Conservation (phyloP, 106 monocot species). For the Ottelia alismoides region DNA sequence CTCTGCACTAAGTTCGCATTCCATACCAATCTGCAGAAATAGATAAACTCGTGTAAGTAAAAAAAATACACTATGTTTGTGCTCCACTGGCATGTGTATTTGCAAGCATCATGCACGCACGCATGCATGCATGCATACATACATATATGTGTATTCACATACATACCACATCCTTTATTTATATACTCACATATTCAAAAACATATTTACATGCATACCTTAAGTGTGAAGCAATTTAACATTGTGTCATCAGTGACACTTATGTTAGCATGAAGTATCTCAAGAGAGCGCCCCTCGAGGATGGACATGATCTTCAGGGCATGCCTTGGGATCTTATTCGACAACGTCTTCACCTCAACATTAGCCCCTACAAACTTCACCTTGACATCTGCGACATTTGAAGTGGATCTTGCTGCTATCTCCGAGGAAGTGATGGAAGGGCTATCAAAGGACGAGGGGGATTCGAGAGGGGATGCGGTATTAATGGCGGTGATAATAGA, state of each 20-base stretch:
- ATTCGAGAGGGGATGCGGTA: conserved; percentile 16
- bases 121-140: too few relatives aligned
- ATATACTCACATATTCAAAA: too few relatives aligned
- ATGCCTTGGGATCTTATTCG: conserved; percentile 61
- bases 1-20: conserved; percentile 89
- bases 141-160: too few relatives aligned
- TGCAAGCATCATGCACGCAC: too few relatives aligned
- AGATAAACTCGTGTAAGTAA: too few relatives aligned
- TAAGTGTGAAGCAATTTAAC: conserved; percentile 91
- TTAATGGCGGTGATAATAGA: not conserved
- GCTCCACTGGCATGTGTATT: too few relatives aligned
- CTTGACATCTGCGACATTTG: conserved; percentile 58
- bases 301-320: conserved; percentile 57
- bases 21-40: conserved; percentile 77
- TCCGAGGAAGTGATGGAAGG: not conserved
- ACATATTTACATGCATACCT: too few relatives aligned
- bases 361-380: conserved; percentile 81
- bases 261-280: conserved; percentile 75
- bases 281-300: conserved; percentile 65
- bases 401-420: conserved; percentile 33
- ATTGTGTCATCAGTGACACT: conserved; percentile 65
- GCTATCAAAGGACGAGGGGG: conserved; percentile 13
- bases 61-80: too few relatives aligned
- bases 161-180: too few relatives aligned
- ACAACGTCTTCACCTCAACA: conserved; percentile 69